Percentiles rank a stretch among this genome's conserved stretches.
Conservation (phyloP, 116 monocot genomes). For the Posidonia oceanica region DNA sequence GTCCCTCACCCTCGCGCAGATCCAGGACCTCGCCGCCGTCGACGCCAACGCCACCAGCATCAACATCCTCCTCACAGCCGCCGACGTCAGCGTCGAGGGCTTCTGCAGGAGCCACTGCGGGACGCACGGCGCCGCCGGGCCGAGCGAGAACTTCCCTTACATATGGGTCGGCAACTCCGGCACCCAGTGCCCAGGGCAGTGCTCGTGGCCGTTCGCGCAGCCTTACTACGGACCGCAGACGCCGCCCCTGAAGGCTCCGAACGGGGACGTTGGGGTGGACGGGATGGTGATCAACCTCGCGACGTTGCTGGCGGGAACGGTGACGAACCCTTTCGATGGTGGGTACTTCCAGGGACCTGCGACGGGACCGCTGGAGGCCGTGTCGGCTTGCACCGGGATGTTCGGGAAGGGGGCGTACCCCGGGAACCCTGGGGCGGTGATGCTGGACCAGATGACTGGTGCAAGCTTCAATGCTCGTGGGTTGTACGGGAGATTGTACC, state of each 20-base stretch:
- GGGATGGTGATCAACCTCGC: slow-evolving; percentile 38
- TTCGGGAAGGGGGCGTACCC: slow-evolving; percentile 30
- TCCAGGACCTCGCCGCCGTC: slow-evolving; percentile 22
- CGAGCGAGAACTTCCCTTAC: slow-evolving; percentile 12
- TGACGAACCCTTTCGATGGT: slow-evolving; percentile 21
- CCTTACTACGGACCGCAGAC: slow-evolving; percentile 23
- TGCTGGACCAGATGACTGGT: slow-evolving; percentile 16
- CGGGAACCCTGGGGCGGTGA: slow-evolving; percentile 24
- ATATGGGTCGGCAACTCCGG: slow-evolving; percentile 44
- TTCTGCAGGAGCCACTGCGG: slow-evolving; percentile 48
- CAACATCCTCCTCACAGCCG: slow-evolving; percentile 34
- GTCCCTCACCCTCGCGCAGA: slow-evolving; percentile 10
- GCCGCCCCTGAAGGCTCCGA: slow-evolving; percentile 26
- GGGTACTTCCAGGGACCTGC: slow-evolving; percentile 31
- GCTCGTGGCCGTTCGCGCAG: slow-evolving; percentile 52
- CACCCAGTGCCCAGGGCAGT: slow-evolving; percentile 42
- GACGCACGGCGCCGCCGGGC: slow-evolving; percentile 8
- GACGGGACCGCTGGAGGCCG: slow-evolving; percentile 25
- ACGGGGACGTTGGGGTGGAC: slow-evolving; percentile 51
- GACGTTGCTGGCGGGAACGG: slow-evolving; percentile 23
- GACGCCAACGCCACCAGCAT: slow-evolving; percentile 6
- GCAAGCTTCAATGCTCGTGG: slow-evolving; percentile 29
- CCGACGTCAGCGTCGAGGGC: slow-evolving; percentile 38
- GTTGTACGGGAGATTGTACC: slow-evolving; percentile 9
- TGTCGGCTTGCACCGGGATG: slow-evolving; percentile 30